A percentile compares a stretch with the other conserved stretches of the same genome.
phyloP scores from a whole-genome alignment of 1,284 basidiomycete species.

The Ustilago xerochloae region DNA sequence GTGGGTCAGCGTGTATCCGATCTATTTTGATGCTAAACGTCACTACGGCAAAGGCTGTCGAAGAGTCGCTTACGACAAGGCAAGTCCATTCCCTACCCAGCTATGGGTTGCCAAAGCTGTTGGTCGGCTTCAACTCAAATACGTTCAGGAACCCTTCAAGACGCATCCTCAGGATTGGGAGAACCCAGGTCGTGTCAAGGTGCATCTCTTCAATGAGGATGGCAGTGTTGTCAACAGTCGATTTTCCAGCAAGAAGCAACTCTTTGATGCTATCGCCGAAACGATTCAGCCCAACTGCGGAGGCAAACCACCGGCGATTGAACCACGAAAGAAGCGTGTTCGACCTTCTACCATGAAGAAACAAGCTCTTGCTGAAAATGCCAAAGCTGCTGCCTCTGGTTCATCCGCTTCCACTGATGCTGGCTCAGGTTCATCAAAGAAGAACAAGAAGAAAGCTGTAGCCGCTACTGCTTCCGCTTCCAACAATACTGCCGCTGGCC shows the following conservation, averaged over 20 bases:
- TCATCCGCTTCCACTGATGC: conserved; percentile 14
- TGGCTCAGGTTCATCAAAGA: conserved; percentile 19
- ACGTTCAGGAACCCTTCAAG: conserved; percentile 84
- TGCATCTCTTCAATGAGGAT: conserved; percentile 84
- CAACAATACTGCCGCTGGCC: conserved; percentile 1
- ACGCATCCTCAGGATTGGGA: conserved; percentile 95
- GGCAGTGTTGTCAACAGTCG: conserved; percentile 77
- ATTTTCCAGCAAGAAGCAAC: conserved; percentile 79
- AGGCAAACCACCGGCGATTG: conserved; percentile 56
- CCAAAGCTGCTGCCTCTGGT: conserved; percentile 24
- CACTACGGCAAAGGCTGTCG: conserved; percentile 84
- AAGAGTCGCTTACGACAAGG: conserved; percentile 80
- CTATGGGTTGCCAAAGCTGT: conserved; percentile 89
- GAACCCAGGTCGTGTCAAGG: conserved; percentile 82
- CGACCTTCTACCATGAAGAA: conserved; percentile 41
- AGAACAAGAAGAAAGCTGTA: conserved; percentile 35
- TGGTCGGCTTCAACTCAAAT: conserved; percentile 78
- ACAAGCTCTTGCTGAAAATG: conserved; percentile 43
- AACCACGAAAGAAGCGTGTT: conserved; percentile 41
- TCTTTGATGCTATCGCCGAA: conserved; percentile 69
- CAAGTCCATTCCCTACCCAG: conserved; percentile 93
- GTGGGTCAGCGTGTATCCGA: conserved; percentile 94
- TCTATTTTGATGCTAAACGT: conserved; percentile 95
- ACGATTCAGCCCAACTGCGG: conserved; percentile 55
- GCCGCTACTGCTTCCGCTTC: conserved; percentile 2